phyloP scores from a whole-genome alignment of 352 stramenopile genomes.

The Pythium sukuiense region DNA sequence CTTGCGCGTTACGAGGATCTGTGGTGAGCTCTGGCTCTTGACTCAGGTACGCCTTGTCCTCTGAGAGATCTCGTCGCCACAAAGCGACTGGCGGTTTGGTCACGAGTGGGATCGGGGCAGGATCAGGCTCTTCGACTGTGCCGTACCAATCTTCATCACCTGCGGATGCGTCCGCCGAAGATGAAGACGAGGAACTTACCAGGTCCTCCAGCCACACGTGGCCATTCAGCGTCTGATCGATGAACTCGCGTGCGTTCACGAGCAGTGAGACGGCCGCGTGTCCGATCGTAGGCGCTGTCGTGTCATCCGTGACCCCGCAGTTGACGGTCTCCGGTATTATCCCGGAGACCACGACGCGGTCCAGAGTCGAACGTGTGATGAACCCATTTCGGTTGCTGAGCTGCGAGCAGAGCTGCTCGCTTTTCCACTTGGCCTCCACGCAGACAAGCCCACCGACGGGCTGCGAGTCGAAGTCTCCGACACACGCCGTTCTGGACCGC shows the following conservation, averaged over 20 bases:
- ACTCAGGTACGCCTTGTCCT: conserved; percentile 19
- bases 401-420: neutral
- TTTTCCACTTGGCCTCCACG: conserved; percentile 8
- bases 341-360: conserved; percentile 8
- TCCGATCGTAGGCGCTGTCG: neutral
- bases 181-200: neutral
- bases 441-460: conserved; percentile 1
- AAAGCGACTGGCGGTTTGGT: neutral
- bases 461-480: neutral
- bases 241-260: conserved; percentile 17
- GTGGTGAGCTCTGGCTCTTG: neutral
- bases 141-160: neutral
- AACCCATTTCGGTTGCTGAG: neutral
- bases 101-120: neutral
- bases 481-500: neutral
- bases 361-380: neutral
- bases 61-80: conserved; percentile 8
- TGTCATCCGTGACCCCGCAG: neutral
- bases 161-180: neutral
- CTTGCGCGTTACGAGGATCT: neutral
- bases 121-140: neutral
- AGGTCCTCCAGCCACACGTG: conserved; percentile 6
- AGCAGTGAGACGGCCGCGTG: conserved; percentile 6
- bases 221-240: conserved; percentile 12
- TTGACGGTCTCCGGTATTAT: neutral